These are phyloP conservation scores for Solanum verrucosum DNA, from an alignment of 257 asterid genomes.

Conservation along the genomic window DNA sequence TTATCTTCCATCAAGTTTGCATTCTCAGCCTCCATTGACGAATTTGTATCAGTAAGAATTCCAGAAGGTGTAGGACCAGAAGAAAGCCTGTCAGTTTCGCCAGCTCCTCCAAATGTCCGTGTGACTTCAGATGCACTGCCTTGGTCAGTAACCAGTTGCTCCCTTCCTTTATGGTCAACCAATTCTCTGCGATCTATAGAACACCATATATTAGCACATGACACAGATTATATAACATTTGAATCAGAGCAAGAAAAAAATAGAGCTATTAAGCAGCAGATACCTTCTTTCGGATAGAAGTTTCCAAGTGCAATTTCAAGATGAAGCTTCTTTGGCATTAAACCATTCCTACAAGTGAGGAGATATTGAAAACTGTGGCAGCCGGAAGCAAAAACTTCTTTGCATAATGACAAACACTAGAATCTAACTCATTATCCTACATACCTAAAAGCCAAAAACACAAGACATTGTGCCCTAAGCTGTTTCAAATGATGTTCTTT, in stretches of 20 bases:
- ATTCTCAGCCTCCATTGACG: conserved; percentile 41
- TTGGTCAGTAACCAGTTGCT: conserved; percentile 48
- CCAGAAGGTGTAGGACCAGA: conserved; percentile 16
- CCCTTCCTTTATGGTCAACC: conserved; percentile 71
- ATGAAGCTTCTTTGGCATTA: conserved; percentile 91
- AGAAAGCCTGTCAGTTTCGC: conserved; percentile 22
- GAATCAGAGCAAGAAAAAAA: not conserved
- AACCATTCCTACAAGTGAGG: conserved; percentile 61
- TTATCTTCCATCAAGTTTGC: conserved; percentile 44
- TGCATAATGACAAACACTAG: not conserved
- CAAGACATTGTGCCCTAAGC: conserved; percentile 99
- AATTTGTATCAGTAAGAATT: conserved; percentile 21
- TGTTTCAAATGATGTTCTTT: conserved; percentile 94
- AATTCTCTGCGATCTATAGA: conserved; percentile 70
- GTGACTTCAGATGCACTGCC: conserved; percentile 37
- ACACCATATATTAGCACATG: conserved; percentile 10
- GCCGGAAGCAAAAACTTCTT: not conserved
- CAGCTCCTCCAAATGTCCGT: conserved; percentile 43
- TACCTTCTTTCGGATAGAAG: conserved; percentile 73
- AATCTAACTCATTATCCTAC: not conserved
- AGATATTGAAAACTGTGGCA: not conserved
- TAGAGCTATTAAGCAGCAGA: conserved; percentile 8
- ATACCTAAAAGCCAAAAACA: conserved; percentile 93
- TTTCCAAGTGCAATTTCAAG: conserved; percentile 98
- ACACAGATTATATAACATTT: not conserved